These are phyloP conservation scores for Didymella exigua DNA, from an alignment of 2,329 filamentous ascomycete genomes.

Conservation along the genomic window DNA sequence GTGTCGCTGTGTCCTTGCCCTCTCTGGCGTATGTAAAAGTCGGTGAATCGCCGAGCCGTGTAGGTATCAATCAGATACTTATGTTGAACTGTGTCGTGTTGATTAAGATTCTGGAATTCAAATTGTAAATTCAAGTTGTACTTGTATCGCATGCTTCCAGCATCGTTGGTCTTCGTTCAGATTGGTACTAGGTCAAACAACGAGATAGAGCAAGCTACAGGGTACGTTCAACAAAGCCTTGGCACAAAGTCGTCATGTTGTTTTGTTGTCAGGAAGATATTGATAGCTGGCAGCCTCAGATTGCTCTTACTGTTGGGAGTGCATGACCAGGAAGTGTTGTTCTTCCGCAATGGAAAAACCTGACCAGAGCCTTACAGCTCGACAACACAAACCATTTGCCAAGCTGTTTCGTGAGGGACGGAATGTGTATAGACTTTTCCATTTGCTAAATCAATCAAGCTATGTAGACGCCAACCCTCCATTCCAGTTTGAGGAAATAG, in stretches of 20 bases:
- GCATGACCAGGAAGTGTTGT: too few species aligned
- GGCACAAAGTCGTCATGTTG: neutral
- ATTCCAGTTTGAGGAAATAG: constrained; percentile 14
- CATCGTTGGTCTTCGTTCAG: neutral
- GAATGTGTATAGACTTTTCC: constrained; percentile 15
- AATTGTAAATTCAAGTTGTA: neutral
- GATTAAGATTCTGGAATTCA: neutral
- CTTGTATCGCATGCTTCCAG: neutral
- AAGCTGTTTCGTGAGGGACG: neutral
- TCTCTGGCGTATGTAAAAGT: too few species aligned
- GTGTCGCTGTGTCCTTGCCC: too few species aligned
- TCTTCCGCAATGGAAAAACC: too few species aligned
- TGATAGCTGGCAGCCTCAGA: too few species aligned
- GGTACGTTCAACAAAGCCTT: neutral
- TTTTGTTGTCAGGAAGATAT: neutral
- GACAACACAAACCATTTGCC: too few species aligned
- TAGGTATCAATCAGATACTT: neutral
- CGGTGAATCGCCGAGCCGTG: too few species aligned
- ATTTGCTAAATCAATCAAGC: constrained; percentile 30
- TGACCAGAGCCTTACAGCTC: neutral
- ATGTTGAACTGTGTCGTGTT: neutral
- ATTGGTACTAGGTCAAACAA: neutral
- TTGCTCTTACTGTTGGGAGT: too few species aligned
- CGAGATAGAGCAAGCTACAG: neutral
- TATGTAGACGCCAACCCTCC: constrained; percentile 27